phyloP scores from a whole-genome alignment of 164 flowering plant genomes.

The Vitis labrusca region DNA sequence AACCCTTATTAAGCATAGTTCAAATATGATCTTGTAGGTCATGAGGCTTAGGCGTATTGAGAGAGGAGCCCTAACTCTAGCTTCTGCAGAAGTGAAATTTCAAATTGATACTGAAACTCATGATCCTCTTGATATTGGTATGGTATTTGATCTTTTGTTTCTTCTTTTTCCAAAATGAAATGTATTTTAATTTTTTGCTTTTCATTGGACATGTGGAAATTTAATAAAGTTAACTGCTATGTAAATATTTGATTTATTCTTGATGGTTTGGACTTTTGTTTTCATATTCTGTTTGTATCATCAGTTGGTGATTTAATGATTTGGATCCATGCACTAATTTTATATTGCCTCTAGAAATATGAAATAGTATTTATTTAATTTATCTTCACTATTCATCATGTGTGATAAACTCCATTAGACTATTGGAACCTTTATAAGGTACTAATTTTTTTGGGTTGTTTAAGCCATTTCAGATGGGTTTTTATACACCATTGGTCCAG shows the following conservation, averaged over 20 bases:
- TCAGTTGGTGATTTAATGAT: background rate
- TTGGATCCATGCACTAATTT: background rate
- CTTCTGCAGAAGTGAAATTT: slow-evolving; percentile 99
- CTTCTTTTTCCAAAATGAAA: background rate
- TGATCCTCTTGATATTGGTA: slow-evolving; percentile 99
- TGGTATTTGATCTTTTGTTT: slow-evolving; percentile 8
- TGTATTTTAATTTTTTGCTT: background rate
- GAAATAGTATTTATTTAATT: background rate
- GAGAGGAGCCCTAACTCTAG: slow-evolving; percentile 97
- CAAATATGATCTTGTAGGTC: slow-evolving; percentile 45
- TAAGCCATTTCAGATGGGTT: background rate
- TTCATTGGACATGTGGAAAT: too few relatives aligned
- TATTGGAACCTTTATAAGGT: background rate
- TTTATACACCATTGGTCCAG: too few relatives aligned
- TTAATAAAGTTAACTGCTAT: too few relatives aligned
- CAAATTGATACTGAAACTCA: slow-evolving; percentile 99
- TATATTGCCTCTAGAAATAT: background rate
- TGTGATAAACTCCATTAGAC: background rate
- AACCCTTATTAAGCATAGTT: slow-evolving; percentile 1
- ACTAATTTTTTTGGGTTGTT: background rate
- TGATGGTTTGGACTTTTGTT: too few relatives aligned
- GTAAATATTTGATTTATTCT: background rate
- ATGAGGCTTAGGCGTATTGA: slow-evolving; percentile 95
- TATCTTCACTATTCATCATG: background rate
- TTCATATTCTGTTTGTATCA: too few relatives aligned